These are phyloP conservation scores for Phyllostachys edulis DNA, from an alignment of 176 grass and related monocot species.

Conservation along the genomic window DNA sequence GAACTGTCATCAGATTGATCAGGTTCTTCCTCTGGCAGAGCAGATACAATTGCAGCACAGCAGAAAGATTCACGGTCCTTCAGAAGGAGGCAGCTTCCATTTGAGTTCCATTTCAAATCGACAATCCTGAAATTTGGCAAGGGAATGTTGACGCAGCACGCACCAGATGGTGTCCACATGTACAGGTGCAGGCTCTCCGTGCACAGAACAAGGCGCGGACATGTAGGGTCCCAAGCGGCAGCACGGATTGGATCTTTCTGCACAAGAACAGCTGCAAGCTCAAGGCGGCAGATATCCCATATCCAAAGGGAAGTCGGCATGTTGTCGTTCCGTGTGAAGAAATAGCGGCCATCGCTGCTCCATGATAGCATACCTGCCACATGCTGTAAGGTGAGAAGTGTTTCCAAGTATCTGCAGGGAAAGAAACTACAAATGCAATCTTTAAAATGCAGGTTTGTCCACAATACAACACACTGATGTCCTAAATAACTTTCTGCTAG, in stretches of 20 bases:
- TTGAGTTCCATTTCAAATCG: constrained; percentile 87
- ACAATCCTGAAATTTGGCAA: constrained; percentile 59
- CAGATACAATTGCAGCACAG: constrained; percentile 64
- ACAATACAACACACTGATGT: not conserved
- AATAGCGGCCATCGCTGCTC: constrained; percentile 85
- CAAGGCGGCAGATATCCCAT: constrained; percentile 92
- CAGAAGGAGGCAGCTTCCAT: constrained; percentile 73
- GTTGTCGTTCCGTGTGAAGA: constrained; percentile 87
- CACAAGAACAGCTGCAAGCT: constrained; percentile 78
- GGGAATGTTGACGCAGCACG: constrained; percentile 74
- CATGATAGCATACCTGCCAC: constrained; percentile 78
- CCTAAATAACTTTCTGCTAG: not conserved
- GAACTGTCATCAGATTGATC: constrained; percentile 50
- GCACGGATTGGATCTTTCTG: constrained; percentile 91
- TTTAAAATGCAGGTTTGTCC: not conserved
- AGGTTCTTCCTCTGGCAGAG: constrained; percentile 48
- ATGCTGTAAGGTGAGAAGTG: constrained; percentile 28
- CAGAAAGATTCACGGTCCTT: constrained; percentile 86
- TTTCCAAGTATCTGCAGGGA: constrained; percentile 10
- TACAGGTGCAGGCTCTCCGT: constrained; percentile 77
- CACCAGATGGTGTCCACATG: constrained; percentile 79
- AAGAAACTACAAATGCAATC: not conserved
- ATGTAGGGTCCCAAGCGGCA: constrained; percentile 81
- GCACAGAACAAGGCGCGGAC: constrained; percentile 61
- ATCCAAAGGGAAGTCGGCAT: constrained; percentile 93